These are phyloP conservation scores for Ogataea haglerorum DNA, from an alignment of 805 yeast genomes.

Conservation along the genomic window DNA sequence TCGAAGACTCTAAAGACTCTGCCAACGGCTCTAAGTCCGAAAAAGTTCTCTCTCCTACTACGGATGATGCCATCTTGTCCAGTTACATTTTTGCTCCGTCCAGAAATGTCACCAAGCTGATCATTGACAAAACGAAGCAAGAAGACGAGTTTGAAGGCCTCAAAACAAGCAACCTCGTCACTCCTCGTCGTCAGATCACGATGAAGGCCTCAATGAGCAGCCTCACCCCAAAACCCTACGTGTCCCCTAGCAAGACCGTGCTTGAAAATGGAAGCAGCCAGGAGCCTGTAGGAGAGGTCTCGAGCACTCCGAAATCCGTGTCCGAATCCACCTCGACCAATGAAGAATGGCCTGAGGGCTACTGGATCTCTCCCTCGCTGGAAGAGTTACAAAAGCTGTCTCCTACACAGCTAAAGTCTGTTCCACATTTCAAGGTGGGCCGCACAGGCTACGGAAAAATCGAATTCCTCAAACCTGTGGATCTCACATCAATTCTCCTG, in stretches of 20 bases:
- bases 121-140: conserved; percentile 42
- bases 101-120: conserved; percentile 48
- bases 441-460: conserved; percentile 74
- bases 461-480: conserved; percentile 78
- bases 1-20: conserved; percentile 18
- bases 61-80: conserved; percentile 66
- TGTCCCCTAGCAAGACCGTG: conserved; percentile 7
- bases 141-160: conserved; percentile 23
- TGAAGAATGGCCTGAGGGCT: conserved; percentile 51
- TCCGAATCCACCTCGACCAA: not conserved
- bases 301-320: not conserved
- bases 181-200: conserved; percentile 33
- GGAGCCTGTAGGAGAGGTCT: not conserved
- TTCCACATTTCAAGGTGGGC: conserved; percentile 70
- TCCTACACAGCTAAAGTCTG: conserved; percentile 59
- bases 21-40: conserved; percentile 8
- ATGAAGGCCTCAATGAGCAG: conserved; percentile 9
- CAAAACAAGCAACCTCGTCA: conserved; percentile 16
- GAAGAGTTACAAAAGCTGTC: conserved; percentile 58
- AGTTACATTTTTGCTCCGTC: conserved; percentile 72
- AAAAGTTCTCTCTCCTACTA: conserved; percentile 40
- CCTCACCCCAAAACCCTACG: not conserved
- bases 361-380: conserved; percentile 81
- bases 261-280: conserved; percentile 1
- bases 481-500: conserved; percentile 64